Base-by-base conservation (phyloP, 2,329 filamentous ascomycete genomes). In the Fusarium zealandicum region DNA sequence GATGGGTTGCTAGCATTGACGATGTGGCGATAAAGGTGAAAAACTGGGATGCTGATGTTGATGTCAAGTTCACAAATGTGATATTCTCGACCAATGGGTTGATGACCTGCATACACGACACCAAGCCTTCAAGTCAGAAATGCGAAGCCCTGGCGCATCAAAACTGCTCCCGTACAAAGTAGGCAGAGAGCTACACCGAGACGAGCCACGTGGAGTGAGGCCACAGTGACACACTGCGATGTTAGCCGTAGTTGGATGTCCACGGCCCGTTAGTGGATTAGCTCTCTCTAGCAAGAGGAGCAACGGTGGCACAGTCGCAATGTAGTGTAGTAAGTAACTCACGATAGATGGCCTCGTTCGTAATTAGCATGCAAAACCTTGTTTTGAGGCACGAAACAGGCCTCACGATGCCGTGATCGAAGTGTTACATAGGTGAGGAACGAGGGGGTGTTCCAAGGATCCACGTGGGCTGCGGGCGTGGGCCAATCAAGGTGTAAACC, bases 361-460 rank as follows among this genome's bases (percentile, higher is more conserved):
- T 22, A n/a, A n/a, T n/a, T n/a, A 8, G 22, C 4, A 42, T 45
- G 60, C 52, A 30, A 30, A 30, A 8, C 27, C 12, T 30, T 13
- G 9, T 47, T 41, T 51, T 35, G 16, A 48, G 40, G 46, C 41
- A 32, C 28, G 38, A 59, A 59, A 35, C 32, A 17, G 35, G 39
- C 40, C 49, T 51, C 58, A 51, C 54, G 49, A 62, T 62, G 58
- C 38, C 10, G 20, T 43, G 46, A 54, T 44, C 28, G 17, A 45
- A 36, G 37, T 33, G 25, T 46, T 37, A 28, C 30, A 16, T 53
- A 33, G 35, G 39, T 13, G 27, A 30, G 10, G 27, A 30, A 45
- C 45, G 16, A 28, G 57, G 45, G 28, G 42, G 50, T 45, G 39
- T 12, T 47, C 25, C 27, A 32, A 56, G 40, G 35, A 36, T 46